Evolutionary conservation across 768 basidiomycete genomes (phyloP).

Genomic region (Psilocybe sp.): DNA sequence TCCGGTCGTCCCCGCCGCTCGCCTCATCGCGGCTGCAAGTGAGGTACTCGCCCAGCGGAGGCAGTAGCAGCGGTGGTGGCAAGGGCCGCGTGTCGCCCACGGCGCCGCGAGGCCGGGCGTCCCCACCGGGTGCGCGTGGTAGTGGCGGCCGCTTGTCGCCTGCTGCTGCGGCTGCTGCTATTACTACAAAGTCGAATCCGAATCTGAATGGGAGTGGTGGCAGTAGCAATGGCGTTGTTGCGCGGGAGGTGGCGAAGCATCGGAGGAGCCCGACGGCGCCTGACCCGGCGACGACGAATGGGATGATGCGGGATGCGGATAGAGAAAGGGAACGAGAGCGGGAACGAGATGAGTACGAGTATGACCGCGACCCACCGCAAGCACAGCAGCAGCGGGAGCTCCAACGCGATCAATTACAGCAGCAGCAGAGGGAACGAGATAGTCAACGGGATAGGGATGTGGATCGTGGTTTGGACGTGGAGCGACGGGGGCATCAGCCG

Average conservation of each 20-base stretch:
- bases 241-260: constrained; percentile 41
- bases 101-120: constrained; percentile 21
- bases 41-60: constrained; percentile 22
- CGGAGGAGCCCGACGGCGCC: constrained; percentile 70
- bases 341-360: constrained; percentile 34
- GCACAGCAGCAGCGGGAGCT: constrained; percentile 34
- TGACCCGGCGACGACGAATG: constrained; percentile 49
- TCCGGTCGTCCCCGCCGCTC: constrained; percentile 16
- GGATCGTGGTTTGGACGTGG: constrained; percentile 24
- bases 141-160: constrained; percentile 30
- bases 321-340: constrained; percentile 23
- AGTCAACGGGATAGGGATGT: constrained; percentile 21
- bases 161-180: no score
- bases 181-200: constrained; percentile 6
- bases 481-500: constrained; percentile 27
- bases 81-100: constrained; percentile 19
- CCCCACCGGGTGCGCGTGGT: constrained; percentile 17
- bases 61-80: constrained; percentile 11
- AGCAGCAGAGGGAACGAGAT: constrained; percentile 19
- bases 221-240: constrained; percentile 11
- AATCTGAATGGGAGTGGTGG: no score
- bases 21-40: constrained; percentile 15
- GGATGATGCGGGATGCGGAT: constrained; percentile 24
- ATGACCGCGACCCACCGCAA: constrained; percentile 24
- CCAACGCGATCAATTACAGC: constrained; percentile 28